A percentile compares a stretch with the other conserved stretches of the same genome.
These are phyloP conservation scores for Leucogyrophana mollusca DNA, from an alignment of 768 basidiomycete genomes.

Conservation along the genomic window DNA sequence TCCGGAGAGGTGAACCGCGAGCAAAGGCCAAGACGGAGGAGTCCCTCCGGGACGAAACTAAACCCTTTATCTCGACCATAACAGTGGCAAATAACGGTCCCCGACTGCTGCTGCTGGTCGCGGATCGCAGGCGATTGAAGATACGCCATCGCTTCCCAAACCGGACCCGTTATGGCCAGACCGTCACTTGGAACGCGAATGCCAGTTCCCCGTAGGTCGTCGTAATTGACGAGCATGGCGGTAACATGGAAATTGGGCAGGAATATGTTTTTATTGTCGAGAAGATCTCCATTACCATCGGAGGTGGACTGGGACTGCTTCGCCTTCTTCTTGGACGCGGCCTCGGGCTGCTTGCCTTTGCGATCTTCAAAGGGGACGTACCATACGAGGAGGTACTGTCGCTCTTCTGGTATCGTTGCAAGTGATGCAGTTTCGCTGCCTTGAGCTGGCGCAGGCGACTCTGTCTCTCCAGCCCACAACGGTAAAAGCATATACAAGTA, in stretches of 20 bases:
- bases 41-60: slow-evolving; percentile 78
- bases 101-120: slow-evolving; percentile 34
- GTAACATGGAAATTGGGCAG: slow-evolving; percentile 70
- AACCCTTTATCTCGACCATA: slow-evolving; percentile 63
- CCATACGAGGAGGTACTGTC: slow-evolving; percentile 77
- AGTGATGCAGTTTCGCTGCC: slow-evolving; percentile 27
- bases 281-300: slow-evolving; percentile 22
- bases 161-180: slow-evolving; percentile 63
- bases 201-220: slow-evolving; percentile 70
- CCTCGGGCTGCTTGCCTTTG: slow-evolving; percentile 20
- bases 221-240: slow-evolving; percentile 70
- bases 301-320: slow-evolving; percentile 24
- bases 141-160: slow-evolving; percentile 45
- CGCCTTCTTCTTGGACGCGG: slow-evolving; percentile 28
- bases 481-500: slow-evolving; percentile 82
- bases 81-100: slow-evolving; percentile 58
- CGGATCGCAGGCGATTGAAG: slow-evolving; percentile 27
- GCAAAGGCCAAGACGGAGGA: slow-evolving; percentile 73
- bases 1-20: slow-evolving; percentile 16
- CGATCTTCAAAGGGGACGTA: slow-evolving; percentile 58
- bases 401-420: slow-evolving; percentile 45
- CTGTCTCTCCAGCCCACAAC: slow-evolving; percentile 79
- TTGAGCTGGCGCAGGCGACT: slow-evolving; percentile 35
- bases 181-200: slow-evolving; percentile 74
- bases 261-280: slow-evolving; percentile 47